phyloP scores from a whole-genome alignment of 441 rosid species.

The Erodium chrysanthum region DNA sequence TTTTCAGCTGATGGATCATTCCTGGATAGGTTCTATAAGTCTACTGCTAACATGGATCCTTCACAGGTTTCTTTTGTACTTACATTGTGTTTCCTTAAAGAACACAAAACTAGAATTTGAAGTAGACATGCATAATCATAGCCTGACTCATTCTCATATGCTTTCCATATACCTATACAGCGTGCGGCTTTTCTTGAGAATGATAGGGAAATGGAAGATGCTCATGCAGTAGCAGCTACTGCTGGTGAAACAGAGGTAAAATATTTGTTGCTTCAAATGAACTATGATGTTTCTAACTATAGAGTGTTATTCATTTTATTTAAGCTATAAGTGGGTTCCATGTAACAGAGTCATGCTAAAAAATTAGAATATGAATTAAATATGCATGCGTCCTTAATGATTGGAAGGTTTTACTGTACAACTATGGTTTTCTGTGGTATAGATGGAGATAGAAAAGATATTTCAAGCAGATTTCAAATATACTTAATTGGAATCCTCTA shows the following conservation, averaged over 20 bases:
- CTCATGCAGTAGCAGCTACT: conserved; percentile 70
- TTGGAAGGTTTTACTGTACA: not conserved
- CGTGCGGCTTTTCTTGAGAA: conserved; percentile 70
- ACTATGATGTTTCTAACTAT: not conserved
- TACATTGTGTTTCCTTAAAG: not conserved
- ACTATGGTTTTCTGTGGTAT: not conserved
- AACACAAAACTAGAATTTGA: not conserved
- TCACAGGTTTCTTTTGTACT: conserved; percentile 47
- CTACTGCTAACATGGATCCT: conserved; percentile 72
- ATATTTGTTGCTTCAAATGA: not conserved
- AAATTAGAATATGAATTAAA: not conserved
- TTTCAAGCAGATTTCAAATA: not conserved
- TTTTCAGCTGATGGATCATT: conserved; percentile 65
- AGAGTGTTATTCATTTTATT: not conserved
- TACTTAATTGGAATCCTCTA: not conserved
- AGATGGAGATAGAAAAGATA: not conserved
- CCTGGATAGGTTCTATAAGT: conserved; percentile 61
- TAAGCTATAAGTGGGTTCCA: not conserved
- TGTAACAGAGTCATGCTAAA: not conserved
- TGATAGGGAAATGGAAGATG: conserved; percentile 71
- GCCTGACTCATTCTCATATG: conserved; percentile 9
- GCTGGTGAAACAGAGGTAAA: conserved; percentile 78
- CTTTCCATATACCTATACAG: conserved; percentile 24
- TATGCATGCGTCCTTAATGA: not conserved
- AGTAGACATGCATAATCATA: not conserved